A percentile compares a stretch with the other conserved stretches of the same genome.
Conservation (phyloP, 2,329 filamentous ascomycete genomes). For the Paracoccidioides brasiliensis region DNA sequence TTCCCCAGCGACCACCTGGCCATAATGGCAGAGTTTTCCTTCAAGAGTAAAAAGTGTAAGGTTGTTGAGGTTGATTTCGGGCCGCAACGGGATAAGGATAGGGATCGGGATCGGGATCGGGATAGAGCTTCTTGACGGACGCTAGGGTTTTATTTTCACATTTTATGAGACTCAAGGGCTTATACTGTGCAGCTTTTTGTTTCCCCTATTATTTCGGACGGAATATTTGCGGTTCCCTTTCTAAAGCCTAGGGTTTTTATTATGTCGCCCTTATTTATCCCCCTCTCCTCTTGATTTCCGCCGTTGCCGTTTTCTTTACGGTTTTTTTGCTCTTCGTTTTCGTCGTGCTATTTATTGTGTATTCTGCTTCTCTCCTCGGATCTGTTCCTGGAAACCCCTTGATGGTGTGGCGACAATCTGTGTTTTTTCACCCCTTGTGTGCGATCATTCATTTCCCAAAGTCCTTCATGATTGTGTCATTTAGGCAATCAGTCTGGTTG, state of each 20-base stretch:
- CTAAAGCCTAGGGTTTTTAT: slow-evolving; percentile 10
- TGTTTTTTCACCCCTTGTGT: background rate
- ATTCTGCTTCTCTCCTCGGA: slow-evolving; percentile 5
- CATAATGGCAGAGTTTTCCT: slow-evolving; percentile 75
- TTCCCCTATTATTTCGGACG: slow-evolving; percentile 27
- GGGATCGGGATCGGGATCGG: background rate
- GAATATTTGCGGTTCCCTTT: slow-evolving; percentile 25
- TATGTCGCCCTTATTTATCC: slow-evolving; percentile 20
- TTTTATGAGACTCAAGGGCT: slow-evolving; percentile 27
- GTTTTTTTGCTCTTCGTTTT: slow-evolving; percentile 16
- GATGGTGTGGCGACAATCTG: slow-evolving; percentile 17
- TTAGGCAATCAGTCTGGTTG: slow-evolving; percentile 1
- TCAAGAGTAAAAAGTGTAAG: slow-evolving; percentile 78
- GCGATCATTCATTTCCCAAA: background rate
- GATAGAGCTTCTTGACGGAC: slow-evolving; percentile 9
- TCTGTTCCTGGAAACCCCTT: slow-evolving; percentile 19
- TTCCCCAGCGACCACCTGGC: slow-evolving; percentile 89
- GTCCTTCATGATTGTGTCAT: slow-evolving; percentile 1
- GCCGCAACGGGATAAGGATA: slow-evolving; percentile 25
- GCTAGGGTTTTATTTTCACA: slow-evolving; percentile 25
- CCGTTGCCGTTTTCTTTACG: background rate
- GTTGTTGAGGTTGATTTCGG: slow-evolving; percentile 52
- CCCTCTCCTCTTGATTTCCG: slow-evolving; percentile 1
- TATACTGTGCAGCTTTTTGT: slow-evolving; percentile 21
- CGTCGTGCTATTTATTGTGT: slow-evolving; percentile 10